Percentiles rank a stretch among this genome's conserved stretches.
Conservation (phyloP, 176 grass and related monocot genomes). For the Zoysia pacifica region DNA sequence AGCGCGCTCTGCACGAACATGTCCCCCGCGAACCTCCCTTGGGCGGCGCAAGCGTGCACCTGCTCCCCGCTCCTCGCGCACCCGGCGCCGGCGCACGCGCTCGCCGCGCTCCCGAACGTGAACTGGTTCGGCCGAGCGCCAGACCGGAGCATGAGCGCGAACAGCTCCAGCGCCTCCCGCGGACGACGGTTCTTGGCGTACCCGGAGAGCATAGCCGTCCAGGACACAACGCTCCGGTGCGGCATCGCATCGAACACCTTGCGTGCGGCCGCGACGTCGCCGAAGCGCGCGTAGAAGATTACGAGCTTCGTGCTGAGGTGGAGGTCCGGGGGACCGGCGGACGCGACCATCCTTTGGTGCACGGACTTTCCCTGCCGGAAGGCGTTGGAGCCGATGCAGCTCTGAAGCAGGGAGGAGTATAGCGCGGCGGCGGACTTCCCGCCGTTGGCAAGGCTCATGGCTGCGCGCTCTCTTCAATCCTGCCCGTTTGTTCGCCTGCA, state of each 20-base stretch:
- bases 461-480: neutral
- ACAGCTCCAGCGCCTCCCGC: slow-evolving; percentile 57
- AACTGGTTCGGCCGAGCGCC: slow-evolving; percentile 63
- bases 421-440: slow-evolving; percentile 8
- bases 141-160: slow-evolving; percentile 45
- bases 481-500: neutral
- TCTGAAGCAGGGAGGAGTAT: slow-evolving; percentile 62
- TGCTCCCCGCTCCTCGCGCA: slow-evolving; percentile 63
- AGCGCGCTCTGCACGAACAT: slow-evolving; percentile 81
- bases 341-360: slow-evolving; percentile 28
- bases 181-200: slow-evolving; percentile 49
- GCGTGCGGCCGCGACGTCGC: slow-evolving; percentile 40
- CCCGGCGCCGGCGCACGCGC: slow-evolving; percentile 37
- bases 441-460: slow-evolving; percentile 24
- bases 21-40: slow-evolving; percentile 64
- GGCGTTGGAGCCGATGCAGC: slow-evolving; percentile 48
- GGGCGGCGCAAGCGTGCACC: slow-evolving; percentile 57
- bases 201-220: slow-evolving; percentile 78
- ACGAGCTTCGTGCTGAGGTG: slow-evolving; percentile 69
- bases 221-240: slow-evolving; percentile 63
- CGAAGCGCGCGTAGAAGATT: slow-evolving; percentile 53
- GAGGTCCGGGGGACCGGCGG: slow-evolving; percentile 29
- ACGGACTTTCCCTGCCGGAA: slow-evolving; percentile 50
- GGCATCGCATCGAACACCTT: slow-evolving; percentile 70
- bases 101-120: slow-evolving; percentile 59